phyloP scores from a whole-genome alignment of 2,329 filamentous ascomycete species.

The Hansfordia pulvinata region DNA sequence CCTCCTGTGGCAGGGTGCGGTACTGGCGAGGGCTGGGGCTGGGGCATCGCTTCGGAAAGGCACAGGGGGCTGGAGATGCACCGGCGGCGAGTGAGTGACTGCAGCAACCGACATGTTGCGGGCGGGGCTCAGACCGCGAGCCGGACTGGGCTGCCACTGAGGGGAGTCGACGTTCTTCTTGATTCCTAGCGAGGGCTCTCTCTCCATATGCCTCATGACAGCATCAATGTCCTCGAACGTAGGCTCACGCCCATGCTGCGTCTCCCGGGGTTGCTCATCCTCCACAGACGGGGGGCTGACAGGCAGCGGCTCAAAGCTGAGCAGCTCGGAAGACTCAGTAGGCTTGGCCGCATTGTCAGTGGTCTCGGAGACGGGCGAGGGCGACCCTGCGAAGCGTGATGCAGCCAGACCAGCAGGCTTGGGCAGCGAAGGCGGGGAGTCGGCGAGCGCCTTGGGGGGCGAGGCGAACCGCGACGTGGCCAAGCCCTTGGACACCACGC shows the following conservation, averaged over 20 bases:
- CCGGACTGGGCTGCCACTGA: conserved; percentile 30
- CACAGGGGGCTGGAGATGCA: conserved; percentile 34
- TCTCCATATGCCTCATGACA: conserved; percentile 76
- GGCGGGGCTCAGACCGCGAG: no score
- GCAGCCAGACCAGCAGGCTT: conserved; percentile 27
- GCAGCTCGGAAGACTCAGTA: conserved; percentile 12
- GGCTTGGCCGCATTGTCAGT: conserved; percentile 3
- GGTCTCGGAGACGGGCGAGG: conserved; percentile 19
- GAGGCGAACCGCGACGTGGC: conserved; percentile 19
- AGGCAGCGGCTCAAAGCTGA: conserved; percentile 18
- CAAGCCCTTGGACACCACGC: conserved; percentile 12
- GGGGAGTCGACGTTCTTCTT: conserved; percentile 43
- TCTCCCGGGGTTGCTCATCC: conserved; percentile 3
- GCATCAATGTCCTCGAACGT: conserved; percentile 82
- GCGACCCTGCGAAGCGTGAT: conserved; percentile 28
- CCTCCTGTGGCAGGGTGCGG: conserved; percentile 30
- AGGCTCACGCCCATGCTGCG: conserved; percentile 21
- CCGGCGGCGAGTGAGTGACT: conserved; percentile 32
- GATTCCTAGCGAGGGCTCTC: conserved; percentile 58
- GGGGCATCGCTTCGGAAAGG: conserved; percentile 54
- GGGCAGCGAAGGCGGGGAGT: conserved; percentile 23
- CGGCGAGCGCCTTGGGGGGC: conserved; percentile 20
- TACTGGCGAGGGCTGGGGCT: conserved; percentile 57
- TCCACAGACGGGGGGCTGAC: conserved; percentile 16
- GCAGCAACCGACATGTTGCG: conserved; percentile 22